Base-by-base conservation (phyloP, 2,329 filamentous ascomycete species). In the Leptographium radiaticola region DNA sequence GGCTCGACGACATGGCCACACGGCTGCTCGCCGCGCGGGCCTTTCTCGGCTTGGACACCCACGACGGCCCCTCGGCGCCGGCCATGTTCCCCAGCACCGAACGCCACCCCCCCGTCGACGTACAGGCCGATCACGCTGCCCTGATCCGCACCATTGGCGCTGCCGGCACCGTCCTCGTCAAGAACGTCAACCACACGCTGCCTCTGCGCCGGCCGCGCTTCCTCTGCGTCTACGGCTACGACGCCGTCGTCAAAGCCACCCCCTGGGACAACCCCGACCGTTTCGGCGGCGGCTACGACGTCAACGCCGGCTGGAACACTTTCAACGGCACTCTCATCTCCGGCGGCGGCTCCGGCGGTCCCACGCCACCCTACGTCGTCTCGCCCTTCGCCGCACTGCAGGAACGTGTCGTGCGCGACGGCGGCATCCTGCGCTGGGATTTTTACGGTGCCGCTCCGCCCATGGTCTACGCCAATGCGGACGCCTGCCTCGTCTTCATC, bases 1-100 rank as follows among this genome's bases (percentile, higher is more conserved):
- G 88, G 31, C 63, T 94, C 1, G 83, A 86, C 53, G 88, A 95
- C 65, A 91, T 91, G 81, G 85, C 79, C 0, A 84, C 83, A 11
- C 81, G 89, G 58, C 73, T 80, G 46, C 74, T 81, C 1, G 68
- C 68, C 11, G 62, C 67, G 1, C 72, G 66, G 67, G 67, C 68
- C 54, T 66, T 69, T 39, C 62, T 71, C 30, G 64, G 62, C 1
- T 6, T 20, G 7, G 18, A 25, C 12, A 43, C 45, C 7, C 20
- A 74, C 1, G 79, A 82, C 56, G 59, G 61, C 40, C 60, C 68
- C 62, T 56, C 53, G 36, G 67, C 63, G 48, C 55, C 55, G 4
- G 73, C 79, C 18, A 64, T 67, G 1, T 80, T 80, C 15, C 36
- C 53, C 33, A 61, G 65, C 15, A 68, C 67, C 0, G 62, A 66